Conservation (phyloP, 306 rosid genomes). For the Bauhinia variegata region DNA sequence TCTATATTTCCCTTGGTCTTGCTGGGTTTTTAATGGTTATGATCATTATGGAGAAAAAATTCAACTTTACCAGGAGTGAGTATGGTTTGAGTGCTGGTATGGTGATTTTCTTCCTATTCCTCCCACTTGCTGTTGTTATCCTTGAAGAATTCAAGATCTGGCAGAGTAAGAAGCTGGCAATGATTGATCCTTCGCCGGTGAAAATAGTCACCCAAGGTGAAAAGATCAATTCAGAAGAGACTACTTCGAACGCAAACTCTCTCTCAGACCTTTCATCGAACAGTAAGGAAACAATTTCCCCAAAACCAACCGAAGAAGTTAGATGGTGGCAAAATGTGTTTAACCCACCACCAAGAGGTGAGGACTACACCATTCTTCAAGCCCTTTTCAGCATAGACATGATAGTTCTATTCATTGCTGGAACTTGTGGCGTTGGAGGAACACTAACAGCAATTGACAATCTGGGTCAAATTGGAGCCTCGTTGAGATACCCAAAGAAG, state of each 20-base stretch:
- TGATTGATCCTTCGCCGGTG: slow-evolving; percentile 22
- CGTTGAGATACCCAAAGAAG: slow-evolving; percentile 40
- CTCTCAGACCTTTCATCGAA: background rate
- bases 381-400: slow-evolving; percentile 60
- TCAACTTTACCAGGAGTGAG: slow-evolving; percentile 37
- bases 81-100: slow-evolving; percentile 47
- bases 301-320: background rate
- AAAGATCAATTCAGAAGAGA: slow-evolving; percentile 15
- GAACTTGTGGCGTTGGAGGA: slow-evolving; percentile 61
- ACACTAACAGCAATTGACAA: slow-evolving; percentile 62
- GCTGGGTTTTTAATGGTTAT: slow-evolving; percentile 66
- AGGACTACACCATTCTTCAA: slow-evolving; percentile 61
- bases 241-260: background rate
- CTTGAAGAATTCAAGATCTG: slow-evolving; percentile 49
- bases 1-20: slow-evolving; percentile 63
- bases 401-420: slow-evolving; percentile 50
- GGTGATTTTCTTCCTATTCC: slow-evolving; percentile 48
- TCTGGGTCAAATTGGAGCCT: slow-evolving; percentile 51
- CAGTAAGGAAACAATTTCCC: background rate
- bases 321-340: slow-evolving; percentile 57
- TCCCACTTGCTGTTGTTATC: slow-evolving; percentile 49
- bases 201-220: slow-evolving; percentile 28
- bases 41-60: slow-evolving; percentile 46
- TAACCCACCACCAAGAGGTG: slow-evolving; percentile 54
- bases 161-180: background rate